Evolutionary conservation across 495 filamentous ascomycete genomes (phyloP).

Genomic region (Peziza echinospora): DNA sequence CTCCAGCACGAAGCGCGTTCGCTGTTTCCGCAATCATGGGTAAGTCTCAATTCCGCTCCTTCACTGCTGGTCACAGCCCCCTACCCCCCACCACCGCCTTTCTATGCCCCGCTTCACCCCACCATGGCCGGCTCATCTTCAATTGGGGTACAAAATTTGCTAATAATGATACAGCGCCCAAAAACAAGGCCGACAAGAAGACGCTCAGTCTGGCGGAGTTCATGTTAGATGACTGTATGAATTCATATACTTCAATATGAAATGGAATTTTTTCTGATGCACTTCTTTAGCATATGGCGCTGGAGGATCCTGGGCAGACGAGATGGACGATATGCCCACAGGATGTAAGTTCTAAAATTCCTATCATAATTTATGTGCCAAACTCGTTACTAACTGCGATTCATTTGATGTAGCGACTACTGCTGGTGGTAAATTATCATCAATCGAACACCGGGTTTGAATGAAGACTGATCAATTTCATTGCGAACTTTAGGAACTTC

Average conservation of each 20-base stretch:
- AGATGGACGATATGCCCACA: conserved; percentile 72
- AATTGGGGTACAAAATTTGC: conserved; percentile 10
- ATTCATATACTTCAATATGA: conserved; percentile 2
- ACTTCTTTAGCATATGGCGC: conserved; percentile 36
- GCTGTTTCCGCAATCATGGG: conserved; percentile 66
- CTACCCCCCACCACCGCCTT: conserved; percentile 1
- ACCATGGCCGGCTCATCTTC: conserved; percentile 3
- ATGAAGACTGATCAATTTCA: too few species aligned
- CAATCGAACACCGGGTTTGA: too few species aligned
- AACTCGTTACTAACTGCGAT: conserved; percentile 1
- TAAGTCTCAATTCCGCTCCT: conserved; percentile 25
- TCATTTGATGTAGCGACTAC: neutral
- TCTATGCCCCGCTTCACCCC: conserved; percentile 7
- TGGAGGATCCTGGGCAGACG: conserved; percentile 95
- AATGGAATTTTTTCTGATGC: neutral
- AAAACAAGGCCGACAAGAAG: conserved; percentile 64
- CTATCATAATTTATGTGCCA: conserved; percentile 3
- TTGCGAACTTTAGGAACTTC: conserved; percentile 1
- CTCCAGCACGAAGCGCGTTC: conserved; percentile 24
- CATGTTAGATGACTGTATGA: conserved; percentile 59
- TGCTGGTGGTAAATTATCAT: neutral
- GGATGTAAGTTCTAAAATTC: conserved; percentile 34
- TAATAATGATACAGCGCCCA: conserved; percentile 49
- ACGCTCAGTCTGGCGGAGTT: conserved; percentile 91
- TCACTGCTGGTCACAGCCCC: neutral